These are phyloP conservation scores for Phytophthora sojae DNA, from an alignment of 352 stramenopile genomes.

Conservation along the genomic window DNA sequence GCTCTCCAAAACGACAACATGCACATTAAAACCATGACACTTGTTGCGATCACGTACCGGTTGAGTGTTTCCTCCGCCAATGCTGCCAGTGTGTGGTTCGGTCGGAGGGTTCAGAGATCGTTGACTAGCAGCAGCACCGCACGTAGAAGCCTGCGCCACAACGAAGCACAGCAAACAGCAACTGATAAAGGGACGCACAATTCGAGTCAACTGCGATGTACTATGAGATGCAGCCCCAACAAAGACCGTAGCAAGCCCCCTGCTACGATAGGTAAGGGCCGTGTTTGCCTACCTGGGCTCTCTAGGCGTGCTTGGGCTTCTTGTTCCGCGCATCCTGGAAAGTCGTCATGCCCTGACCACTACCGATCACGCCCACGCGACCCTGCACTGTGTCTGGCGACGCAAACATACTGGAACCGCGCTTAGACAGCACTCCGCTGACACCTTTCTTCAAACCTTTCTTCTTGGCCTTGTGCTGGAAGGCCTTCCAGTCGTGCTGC, in stretches of 20 bases:
- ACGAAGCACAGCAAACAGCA: constrained; percentile 16
- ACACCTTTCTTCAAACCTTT: constrained; percentile 75
- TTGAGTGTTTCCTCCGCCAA: not conserved
- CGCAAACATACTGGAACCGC: constrained; percentile 91
- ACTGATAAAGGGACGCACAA: constrained; percentile 31
- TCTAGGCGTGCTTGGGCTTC: constrained; percentile 64
- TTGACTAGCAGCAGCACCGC: constrained; percentile 10
- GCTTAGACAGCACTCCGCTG: constrained; percentile 78
- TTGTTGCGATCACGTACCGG: not conserved
- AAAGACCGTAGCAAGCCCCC: constrained; percentile 13
- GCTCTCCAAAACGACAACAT: not conserved
- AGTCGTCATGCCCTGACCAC: constrained; percentile 88
- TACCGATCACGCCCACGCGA: constrained; percentile 89
- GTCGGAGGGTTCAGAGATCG: not conserved
- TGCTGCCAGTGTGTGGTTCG: not conserved
- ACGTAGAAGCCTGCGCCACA: constrained; percentile 2
- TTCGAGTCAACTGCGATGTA: constrained; percentile 31
- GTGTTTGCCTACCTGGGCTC: constrained; percentile 30
- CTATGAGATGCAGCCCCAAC: constrained; percentile 29
- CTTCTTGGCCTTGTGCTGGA: constrained; percentile 85
- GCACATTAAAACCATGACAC: not conserved
- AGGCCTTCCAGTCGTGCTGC: constrained; percentile 88
- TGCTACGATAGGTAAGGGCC: constrained; percentile 9
- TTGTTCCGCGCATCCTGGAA: constrained; percentile 73
- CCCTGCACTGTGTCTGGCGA: constrained; percentile 85